Evolutionary conservation across 345 rosid species (phyloP).

Genomic region (Pseudoturritis turrita): DNA sequence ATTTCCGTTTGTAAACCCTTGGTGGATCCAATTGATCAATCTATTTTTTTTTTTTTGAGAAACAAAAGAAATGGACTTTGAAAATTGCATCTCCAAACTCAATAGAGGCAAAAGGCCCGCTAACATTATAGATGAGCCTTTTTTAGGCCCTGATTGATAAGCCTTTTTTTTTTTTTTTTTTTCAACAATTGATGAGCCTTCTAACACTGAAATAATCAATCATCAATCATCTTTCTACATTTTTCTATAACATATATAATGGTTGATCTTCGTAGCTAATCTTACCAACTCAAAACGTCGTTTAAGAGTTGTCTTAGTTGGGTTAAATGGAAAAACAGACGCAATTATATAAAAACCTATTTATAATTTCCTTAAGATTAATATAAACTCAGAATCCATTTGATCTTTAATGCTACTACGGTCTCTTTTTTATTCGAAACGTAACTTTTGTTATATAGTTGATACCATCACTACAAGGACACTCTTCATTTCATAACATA

Average conservation of each 20-base stretch:
- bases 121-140: not conserved
- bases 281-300: not conserved
- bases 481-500: not conserved
- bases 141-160: not conserved
- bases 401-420: not conserved
- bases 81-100: not conserved
- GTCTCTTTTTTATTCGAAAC: not conserved
- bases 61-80: not conserved
- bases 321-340: not conserved
- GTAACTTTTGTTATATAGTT: not conserved
- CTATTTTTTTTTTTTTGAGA: no score
- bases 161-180: not conserved
- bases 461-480: conserved; percentile 1
- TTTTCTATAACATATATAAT: not conserved
- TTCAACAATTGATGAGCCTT: no score
- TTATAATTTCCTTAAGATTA: not conserved
- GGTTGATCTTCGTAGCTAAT: not conserved
- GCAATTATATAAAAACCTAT: not conserved
- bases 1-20: not conserved
- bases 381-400: not conserved
- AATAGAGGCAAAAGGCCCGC: not conserved
- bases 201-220: not conserved
- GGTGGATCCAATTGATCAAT: not conserved
- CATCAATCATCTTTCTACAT: not conserved
- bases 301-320: not conserved